These are phyloP conservation scores for Salmacisia buchloeana DNA, from an alignment of 1,284 basidiomycete species.

Conservation along the genomic window DNA sequence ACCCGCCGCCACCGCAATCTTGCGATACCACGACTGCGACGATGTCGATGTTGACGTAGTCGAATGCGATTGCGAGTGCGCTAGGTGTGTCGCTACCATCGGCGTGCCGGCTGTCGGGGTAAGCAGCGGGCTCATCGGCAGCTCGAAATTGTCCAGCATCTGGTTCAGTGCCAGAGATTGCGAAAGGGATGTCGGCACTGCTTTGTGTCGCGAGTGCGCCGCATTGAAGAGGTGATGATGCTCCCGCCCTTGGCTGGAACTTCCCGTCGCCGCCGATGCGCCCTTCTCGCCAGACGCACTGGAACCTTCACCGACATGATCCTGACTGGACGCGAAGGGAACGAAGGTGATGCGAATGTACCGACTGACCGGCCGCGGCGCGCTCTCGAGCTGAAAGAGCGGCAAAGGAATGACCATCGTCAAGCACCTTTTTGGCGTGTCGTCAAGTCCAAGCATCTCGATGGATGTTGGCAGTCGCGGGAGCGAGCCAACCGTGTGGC, in stretches of 20 bases:
- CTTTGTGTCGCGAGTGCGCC: neutral
- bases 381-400: slow-evolving; percentile 13
- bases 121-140: slow-evolving; percentile 1
- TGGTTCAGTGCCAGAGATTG: neutral
- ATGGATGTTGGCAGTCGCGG: neutral
- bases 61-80: neutral
- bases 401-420: slow-evolving; percentile 42
- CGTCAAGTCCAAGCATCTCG: slow-evolving; percentile 25
- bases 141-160: slow-evolving; percentile 4
- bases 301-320: neutral
- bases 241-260: neutral
- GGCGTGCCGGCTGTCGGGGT: neutral
- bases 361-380: slow-evolving; percentile 15
- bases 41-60: neutral
- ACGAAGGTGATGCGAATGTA: slow-evolving; percentile 34
- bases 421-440: slow-evolving; percentile 24
- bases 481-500: neutral
- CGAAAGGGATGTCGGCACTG: neutral
- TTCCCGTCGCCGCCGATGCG: slow-evolving; percentile 15
- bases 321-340: slow-evolving; percentile 20
- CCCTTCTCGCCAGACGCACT: slow-evolving; percentile 9
- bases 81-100: neutral
- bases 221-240: neutral
- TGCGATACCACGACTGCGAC: slow-evolving; percentile 6
- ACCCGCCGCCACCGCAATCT: neutral